A percentile compares a stretch with the other conserved stretches of the same genome.
Conservation (phyloP, 805 yeast genomes). For the Wickerhamiella nectarea region DNA sequence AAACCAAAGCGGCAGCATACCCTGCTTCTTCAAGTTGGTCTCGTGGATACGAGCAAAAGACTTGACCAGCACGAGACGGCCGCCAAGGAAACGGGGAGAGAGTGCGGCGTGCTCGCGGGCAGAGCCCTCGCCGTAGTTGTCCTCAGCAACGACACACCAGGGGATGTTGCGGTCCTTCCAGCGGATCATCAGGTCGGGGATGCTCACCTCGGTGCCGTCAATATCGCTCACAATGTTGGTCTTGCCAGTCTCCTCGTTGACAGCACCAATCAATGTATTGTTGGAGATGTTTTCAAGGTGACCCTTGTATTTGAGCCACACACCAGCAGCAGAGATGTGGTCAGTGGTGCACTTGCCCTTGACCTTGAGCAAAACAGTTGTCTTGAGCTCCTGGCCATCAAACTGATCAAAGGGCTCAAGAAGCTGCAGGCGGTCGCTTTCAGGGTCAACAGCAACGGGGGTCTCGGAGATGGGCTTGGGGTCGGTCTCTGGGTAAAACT, state of each 20-base stretch:
- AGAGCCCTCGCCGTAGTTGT: slow-evolving; percentile 97
- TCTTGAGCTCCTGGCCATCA: slow-evolving; percentile 70
- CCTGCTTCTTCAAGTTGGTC: slow-evolving; percentile 95
- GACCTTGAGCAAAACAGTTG: slow-evolving; percentile 72
- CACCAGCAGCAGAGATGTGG: slow-evolving; percentile 97
- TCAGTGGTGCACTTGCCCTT: slow-evolving; percentile 98
- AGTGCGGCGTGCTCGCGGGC: slow-evolving; percentile 98
- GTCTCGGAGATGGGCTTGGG: slow-evolving; percentile 53
- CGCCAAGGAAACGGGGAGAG: slow-evolving; percentile 90
- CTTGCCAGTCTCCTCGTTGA: slow-evolving; percentile 91
- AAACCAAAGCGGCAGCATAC: slow-evolving; percentile 88
- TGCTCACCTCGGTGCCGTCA: slow-evolving; percentile 61
- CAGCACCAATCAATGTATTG: slow-evolving; percentile 94
- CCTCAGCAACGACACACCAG: slow-evolving; percentile 95
- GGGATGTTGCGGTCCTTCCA: slow-evolving; percentile 79
- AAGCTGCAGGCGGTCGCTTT: slow-evolving; percentile 82
- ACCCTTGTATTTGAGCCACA: slow-evolving; percentile 96
- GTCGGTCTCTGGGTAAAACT: slow-evolving; percentile 58
- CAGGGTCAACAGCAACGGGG: slow-evolving; percentile 59
- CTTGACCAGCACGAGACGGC: slow-evolving; percentile 73
- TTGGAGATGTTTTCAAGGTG: slow-evolving; percentile 90
- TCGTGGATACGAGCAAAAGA: slow-evolving; percentile 98
- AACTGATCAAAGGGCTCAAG: slow-evolving; percentile 80
- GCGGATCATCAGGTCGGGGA: slow-evolving; percentile 93
- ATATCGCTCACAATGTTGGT: slow-evolving; percentile 82